A percentile compares a stretch with the other conserved stretches of the same genome.
phyloP scores from a whole-genome alignment of 2,329 filamentous ascomycete genomes.

The Dactylellina sp. region DNA sequence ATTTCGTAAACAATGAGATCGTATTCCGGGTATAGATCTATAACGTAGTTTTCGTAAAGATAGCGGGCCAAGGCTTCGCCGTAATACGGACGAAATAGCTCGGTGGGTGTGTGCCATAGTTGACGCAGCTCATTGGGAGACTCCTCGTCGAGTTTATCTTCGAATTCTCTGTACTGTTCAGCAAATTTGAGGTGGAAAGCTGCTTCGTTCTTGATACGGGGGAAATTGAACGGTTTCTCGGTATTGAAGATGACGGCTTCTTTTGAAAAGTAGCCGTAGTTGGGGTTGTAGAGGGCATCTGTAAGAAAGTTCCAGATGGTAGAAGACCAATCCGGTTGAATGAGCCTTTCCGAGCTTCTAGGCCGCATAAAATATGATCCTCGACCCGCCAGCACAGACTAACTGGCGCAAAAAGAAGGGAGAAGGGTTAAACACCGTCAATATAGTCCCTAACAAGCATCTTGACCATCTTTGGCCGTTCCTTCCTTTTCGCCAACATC shows the following conservation, averaged over 20 bases:
- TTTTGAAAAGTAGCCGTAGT: constrained; percentile 96
- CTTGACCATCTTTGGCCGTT: constrained; percentile 87
- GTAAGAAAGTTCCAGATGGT: constrained; percentile 10
- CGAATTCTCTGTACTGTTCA: constrained; percentile 86
- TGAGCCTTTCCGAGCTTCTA: constrained; percentile 52
- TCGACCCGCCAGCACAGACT: no score
- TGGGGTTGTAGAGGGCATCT: constrained; percentile 94
- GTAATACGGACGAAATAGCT: constrained; percentile 95
- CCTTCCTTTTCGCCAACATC: constrained; percentile 76
- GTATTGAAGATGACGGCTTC: constrained; percentile 96
- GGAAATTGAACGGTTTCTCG: constrained; percentile 91
- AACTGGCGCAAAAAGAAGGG: constrained; percentile 61
- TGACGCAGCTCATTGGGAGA: constrained; percentile 80
- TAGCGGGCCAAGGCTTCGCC: constrained; percentile 97
- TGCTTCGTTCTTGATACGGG: constrained; percentile 80
- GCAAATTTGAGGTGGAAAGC: constrained; percentile 83
- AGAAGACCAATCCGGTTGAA: no score
- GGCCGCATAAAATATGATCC: constrained; percentile 56
- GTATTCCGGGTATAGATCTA: constrained; percentile 92
- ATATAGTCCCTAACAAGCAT: constrained; percentile 99
- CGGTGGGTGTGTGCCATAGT: constrained; percentile 97
- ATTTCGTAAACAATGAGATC: constrained; percentile 99
- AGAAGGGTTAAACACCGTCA: constrained; percentile 73
- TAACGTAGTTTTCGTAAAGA: constrained; percentile 93
- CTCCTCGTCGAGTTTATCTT: constrained; percentile 83